Conservation (phyloP, 345 rosid genomes). For the Eucalyptus microcorys region DNA sequence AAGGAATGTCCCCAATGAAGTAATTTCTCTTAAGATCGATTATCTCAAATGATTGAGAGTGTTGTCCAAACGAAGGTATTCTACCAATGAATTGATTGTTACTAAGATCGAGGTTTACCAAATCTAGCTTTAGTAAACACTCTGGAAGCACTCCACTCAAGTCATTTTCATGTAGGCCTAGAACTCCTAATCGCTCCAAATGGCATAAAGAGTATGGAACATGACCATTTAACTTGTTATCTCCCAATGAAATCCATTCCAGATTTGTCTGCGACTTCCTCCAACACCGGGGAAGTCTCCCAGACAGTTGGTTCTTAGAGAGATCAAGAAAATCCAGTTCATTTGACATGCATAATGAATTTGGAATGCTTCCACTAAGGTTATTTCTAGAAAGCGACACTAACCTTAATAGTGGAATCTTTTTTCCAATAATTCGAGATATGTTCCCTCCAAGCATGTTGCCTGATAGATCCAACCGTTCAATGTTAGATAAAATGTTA, state of each 20-base stretch:
- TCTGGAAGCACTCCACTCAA: not conserved
- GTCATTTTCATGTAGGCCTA: not conserved
- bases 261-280: not conserved
- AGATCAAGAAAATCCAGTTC: not conserved
- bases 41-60: not conserved
- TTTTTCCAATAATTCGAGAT: not conserved
- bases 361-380: not conserved
- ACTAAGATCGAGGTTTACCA: not conserved
- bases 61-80: not conserved
- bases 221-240: not conserved
- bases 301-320: not conserved
- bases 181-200: not conserved
- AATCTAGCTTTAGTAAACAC: not conserved
- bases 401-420: rapidly evolving
- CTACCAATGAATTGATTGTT: not conserved
- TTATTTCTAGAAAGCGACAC: not conserved
- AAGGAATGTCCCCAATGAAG: not conserved
- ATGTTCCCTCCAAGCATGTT: not conserved
- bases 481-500: not conserved
- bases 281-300: not conserved
- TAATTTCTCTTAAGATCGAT: not conserved
- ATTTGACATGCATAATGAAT: not conserved
- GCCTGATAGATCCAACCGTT: not conserved
- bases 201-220: not conserved
- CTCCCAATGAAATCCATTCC: not conserved